Conservation (phyloP, 2,329 filamentous ascomycete species). For the Aureobasidium lini region DNA sequence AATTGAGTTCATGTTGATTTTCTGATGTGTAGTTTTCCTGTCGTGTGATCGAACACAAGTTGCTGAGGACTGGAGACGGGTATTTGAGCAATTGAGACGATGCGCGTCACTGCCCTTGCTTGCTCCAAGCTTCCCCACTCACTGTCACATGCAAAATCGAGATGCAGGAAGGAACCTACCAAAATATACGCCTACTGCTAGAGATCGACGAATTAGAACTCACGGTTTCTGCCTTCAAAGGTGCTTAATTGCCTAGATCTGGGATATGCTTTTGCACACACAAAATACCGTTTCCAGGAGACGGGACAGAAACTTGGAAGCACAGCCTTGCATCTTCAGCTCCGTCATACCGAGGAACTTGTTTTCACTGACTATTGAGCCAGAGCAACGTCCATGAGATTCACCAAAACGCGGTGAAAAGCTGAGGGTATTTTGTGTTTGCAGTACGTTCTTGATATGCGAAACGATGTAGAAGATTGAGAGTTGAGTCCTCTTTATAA, state of each 20-base stretch:
- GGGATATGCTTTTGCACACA: not conserved
- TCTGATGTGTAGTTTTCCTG: not conserved
- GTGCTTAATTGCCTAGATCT: not conserved
- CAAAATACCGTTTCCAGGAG: not conserved
- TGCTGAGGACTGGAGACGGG: not conserved
- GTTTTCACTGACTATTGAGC: too few relatives aligned
- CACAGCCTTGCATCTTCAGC: not conserved
- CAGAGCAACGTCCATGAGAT: not conserved
- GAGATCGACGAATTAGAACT: not conserved
- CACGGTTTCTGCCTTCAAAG: not conserved
- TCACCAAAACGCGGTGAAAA: not conserved
- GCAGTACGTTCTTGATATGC: too few relatives aligned
- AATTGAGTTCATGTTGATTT: constrained; percentile 7
- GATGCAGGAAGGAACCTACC: not conserved
- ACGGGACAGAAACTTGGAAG: not conserved
- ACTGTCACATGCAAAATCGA: constrained; percentile 5
- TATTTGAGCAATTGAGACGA: not conserved
- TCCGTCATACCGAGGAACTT: not conserved
- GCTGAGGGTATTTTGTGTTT: too few relatives aligned
- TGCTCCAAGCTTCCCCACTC: constrained; percentile 3
- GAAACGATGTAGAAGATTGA: too few relatives aligned
- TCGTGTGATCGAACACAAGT: not conserved
- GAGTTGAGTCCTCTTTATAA: not conserved
- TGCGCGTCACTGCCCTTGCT: constrained; percentile 8
- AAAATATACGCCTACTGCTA: not conserved